Percentiles rank a stretch among this genome's conserved stretches.
These are phyloP conservation scores for Hebeloma cylindrosporum DNA, from an alignment of 768 basidiomycete genomes.

Conservation along the genomic window DNA sequence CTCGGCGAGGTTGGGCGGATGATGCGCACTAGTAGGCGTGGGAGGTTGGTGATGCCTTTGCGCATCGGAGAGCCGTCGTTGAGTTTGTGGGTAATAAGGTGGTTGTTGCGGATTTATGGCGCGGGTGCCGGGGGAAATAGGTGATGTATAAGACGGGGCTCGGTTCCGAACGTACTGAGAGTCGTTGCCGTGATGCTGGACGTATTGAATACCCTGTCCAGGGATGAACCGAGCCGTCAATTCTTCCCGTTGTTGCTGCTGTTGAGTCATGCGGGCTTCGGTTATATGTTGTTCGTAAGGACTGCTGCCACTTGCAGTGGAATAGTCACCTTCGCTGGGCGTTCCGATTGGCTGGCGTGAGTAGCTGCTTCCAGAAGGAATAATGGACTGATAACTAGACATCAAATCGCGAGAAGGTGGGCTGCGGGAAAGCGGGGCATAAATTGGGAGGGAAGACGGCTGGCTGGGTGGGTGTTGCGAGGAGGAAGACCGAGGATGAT, in stretches of 20 bases:
- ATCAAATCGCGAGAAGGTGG: constrained; percentile 54
- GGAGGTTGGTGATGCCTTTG: constrained; percentile 25
- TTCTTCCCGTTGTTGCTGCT: constrained; percentile 32
- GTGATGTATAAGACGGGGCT: constrained; percentile 48
- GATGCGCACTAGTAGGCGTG: constrained; percentile 23
- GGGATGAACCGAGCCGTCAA: constrained; percentile 63
- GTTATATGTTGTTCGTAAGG: constrained; percentile 49
- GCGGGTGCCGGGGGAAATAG: constrained; percentile 52
- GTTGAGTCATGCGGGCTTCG: constrained; percentile 24
- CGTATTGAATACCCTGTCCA: constrained; percentile 63
- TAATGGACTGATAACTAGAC: constrained; percentile 58
- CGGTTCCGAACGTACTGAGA: constrained; percentile 41
- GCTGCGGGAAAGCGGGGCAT: constrained; percentile 66
- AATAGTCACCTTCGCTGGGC: constrained; percentile 57
- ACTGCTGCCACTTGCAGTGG: constrained; percentile 49
- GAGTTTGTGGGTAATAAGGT: constrained; percentile 44
- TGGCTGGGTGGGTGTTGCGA: constrained; percentile 58
- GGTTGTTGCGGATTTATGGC: constrained; percentile 47
- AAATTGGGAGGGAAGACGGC: constrained; percentile 75
- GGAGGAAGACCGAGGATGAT: constrained; percentile 44
- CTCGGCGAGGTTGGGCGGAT: constrained; percentile 40
- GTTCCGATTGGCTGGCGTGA: constrained; percentile 56
- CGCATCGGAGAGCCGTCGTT: constrained; percentile 43
- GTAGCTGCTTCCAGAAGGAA: constrained; percentile 47
- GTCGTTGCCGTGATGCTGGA: constrained; percentile 33